Percentiles rank a stretch among this genome's conserved stretches.
Evolutionary conservation across 306 rosid species (phyloP).

Genomic region (Trifolium repens): DNA sequence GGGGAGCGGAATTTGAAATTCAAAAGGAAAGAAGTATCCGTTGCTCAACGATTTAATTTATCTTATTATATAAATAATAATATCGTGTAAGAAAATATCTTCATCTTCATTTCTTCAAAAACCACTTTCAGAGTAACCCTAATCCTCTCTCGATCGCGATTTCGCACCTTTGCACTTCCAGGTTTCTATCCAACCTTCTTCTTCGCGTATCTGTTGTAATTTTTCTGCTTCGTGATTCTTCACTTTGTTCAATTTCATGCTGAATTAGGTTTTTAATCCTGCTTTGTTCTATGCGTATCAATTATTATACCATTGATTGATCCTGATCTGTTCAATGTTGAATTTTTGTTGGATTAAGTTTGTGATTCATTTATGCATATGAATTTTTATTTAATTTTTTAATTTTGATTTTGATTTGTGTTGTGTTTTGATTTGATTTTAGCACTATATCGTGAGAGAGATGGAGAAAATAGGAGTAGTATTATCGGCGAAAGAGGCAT

Average conservation of each 20-base stretch:
- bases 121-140: neutral
- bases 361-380: neutral
- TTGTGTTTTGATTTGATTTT: neutral
- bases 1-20: conserved; percentile 59
- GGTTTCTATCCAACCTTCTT: neutral
- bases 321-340: neutral
- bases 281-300: no score
- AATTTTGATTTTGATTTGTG: no score
- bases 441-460: neutral
- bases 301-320: neutral
- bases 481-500: conserved; percentile 79
- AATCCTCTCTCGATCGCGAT: neutral
- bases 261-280: no score
- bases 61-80: neutral
- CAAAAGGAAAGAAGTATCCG: conserved; percentile 57
- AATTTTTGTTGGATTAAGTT: neutral
- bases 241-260: neutral
- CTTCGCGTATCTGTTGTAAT: no score
- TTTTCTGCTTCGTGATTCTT: neutral
- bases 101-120: neutral
- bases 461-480: conserved; percentile 53
- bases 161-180: neutral
- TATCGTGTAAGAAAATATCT: neutral
- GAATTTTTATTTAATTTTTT: no score
- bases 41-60: conserved; percentile 40